Evolutionary conservation across 371 early-diverging fungal genomes (phyloP).

Genomic region (Circinella minor): DNA sequence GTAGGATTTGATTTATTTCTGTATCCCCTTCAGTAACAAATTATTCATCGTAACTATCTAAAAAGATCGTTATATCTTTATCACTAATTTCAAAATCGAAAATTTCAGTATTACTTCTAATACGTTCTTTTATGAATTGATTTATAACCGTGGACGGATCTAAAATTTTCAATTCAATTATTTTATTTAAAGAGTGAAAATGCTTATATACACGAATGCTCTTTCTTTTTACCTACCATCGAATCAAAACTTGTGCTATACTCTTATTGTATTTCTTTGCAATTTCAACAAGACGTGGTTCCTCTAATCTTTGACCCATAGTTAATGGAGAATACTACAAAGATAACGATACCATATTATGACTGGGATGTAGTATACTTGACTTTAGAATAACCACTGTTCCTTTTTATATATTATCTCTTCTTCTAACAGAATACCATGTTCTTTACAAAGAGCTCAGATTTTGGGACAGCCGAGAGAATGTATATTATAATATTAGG

Average conservation of each 20-base stretch:
- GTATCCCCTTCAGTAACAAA: constrained; percentile 33
- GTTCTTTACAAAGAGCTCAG: constrained; percentile 44
- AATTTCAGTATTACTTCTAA: constrained; percentile 57
- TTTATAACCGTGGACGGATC: constrained; percentile 55
- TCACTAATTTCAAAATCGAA: constrained; percentile 59
- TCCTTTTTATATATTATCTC: background rate
- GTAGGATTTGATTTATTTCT: too few species aligned
- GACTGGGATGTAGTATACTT: too few species aligned
- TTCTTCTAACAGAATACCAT: constrained; percentile 56
- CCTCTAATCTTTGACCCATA: constrained; percentile 51
- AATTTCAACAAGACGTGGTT: constrained; percentile 47
- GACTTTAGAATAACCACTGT: too few species aligned
- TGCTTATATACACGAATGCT: background rate
- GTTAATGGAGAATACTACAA: constrained; percentile 56
- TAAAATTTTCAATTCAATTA: background rate
- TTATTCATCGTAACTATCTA: constrained; percentile 49
- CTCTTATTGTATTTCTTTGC: constrained; percentile 49
- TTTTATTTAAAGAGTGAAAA: background rate
- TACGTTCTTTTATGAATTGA: constrained; percentile 46
- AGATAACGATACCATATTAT: background rate
- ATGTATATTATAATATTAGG: constrained; percentile 30
- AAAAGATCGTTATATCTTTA: constrained; percentile 52
- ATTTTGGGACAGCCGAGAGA: constrained; percentile 47
- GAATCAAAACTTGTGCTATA: constrained; percentile 48
- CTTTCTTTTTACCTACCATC: constrained; percentile 23